Conservation (phyloP, 176 grass and related monocot genomes). For the Aegilops longissima region DNA sequence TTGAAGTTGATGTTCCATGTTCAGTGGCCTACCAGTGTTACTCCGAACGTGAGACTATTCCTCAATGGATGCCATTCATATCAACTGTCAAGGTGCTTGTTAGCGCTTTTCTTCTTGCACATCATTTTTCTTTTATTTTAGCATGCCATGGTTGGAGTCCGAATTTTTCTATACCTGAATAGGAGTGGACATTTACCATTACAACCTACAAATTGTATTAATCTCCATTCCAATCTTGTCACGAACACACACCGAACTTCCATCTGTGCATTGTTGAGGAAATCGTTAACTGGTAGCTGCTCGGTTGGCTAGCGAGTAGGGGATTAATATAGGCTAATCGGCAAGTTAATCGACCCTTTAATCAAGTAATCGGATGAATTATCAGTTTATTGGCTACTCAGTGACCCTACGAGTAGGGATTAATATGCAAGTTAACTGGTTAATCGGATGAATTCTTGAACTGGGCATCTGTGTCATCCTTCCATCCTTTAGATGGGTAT, state of each 20-base stretch:
- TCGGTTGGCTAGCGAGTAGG: no score
- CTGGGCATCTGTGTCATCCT: background rate
- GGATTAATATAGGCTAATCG: no score
- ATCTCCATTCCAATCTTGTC: background rate
- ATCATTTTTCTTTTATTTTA: background rate
- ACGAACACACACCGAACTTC: background rate
- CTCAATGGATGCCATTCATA: constrained; percentile 99
- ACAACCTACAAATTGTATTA: background rate
- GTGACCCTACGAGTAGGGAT: no score
- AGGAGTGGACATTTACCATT: background rate
- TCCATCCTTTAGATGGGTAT: background rate
- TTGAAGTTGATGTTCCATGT: constrained; percentile 89
- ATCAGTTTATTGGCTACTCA: no score
- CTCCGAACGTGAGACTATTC: constrained; percentile 82
- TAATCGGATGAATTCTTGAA: no score
- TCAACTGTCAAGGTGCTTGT: constrained; percentile 74
- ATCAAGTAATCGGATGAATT: no score
- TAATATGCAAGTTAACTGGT: no score
- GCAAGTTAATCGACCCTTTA: no score
- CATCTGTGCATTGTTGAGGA: background rate
- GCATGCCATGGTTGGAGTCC: background rate
- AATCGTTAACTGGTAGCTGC: no score
- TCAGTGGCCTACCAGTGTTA: constrained; percentile 91
- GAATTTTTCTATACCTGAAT: background rate
- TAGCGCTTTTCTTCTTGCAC: background rate